Evolutionary conservation across 2,329 filamentous ascomycete genomes (phyloP).

Genomic region (Diaporthe ilicicola): DNA sequence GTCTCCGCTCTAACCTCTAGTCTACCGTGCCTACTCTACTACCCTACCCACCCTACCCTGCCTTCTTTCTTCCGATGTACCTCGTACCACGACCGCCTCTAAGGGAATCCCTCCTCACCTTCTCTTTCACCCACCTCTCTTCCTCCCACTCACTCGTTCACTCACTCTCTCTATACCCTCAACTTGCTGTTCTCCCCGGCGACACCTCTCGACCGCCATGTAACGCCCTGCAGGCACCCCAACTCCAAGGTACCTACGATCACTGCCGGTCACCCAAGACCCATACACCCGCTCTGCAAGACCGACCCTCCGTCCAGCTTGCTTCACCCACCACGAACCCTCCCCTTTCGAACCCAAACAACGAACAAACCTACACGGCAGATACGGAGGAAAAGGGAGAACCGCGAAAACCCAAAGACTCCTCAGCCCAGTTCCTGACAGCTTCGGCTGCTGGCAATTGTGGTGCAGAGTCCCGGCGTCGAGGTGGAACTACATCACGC

Average conservation of each 20-base stretch:
- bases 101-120: conserved; percentile 21
- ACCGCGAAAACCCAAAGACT: not conserved
- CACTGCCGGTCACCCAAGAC: conserved; percentile 26
- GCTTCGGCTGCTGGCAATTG: conserved; percentile 33
- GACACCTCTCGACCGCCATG: conserved; percentile 27
- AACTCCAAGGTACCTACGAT: conserved; percentile 22
- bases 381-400: not conserved
- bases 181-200: not conserved
- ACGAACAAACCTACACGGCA: not conserved
- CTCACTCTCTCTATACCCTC: conserved; percentile 7
- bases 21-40: not conserved
- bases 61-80: conserved; percentile 28
- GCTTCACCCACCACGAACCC: conserved; percentile 2
- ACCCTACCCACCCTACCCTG: not conserved
- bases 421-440: conserved; percentile 32
- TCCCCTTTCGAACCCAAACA: not conserved
- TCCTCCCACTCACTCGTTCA: not conserved
- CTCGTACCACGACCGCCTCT: conserved; percentile 28
- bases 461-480: conserved; percentile 31
- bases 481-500: conserved; percentile 29
- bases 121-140: conserved; percentile 24
- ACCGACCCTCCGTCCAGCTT: conserved; percentile 1
- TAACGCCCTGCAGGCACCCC: conserved; percentile 25
- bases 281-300: conserved; percentile 17
- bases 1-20: conserved; percentile 18